Base-by-base conservation (phyloP, 2,329 filamentous ascomycete genomes). In the Coleophoma crateriformis region DNA sequence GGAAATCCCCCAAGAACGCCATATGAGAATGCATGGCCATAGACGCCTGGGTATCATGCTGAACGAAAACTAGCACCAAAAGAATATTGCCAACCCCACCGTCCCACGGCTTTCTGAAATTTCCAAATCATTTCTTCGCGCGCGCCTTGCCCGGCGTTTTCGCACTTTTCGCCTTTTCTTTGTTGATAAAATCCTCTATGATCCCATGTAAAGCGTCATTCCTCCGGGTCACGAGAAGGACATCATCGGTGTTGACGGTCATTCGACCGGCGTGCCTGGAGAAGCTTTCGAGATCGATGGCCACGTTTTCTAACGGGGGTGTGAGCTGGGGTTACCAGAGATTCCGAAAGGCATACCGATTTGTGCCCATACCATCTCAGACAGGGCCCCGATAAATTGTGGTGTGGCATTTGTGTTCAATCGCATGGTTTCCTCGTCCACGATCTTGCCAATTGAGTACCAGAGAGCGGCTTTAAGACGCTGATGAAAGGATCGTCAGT, bases 341-440 rank as follows among this genome's bases (percentile, higher is more conserved):
- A 3, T 19, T 19, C 19, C 19, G 19, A 19, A 3, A 19, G 19
- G 19, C 69, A 43, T 75, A 92, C 90, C 87, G 46, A 96, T 87
- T 58, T 95, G 90, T 1, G 84, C 79, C 83, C 88, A 96, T 7
- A 92, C 86, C 67, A 95, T 80, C 67, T 96, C 90, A 1, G 88
- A 94, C 63, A 95, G 68, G 0, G 87, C 81, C 8, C 86, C 90
- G 58, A 95, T 95, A 67, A 95, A 96, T 63, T 95, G 90, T 2
- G 89, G 89, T 22, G 92, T 96, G 7, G 91, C 89, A 67, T 95
- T 96, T 55, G 89, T 79, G 63, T 88, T 82, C 27, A 84, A 74
- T 50, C 78, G 75, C 32, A 90, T 71, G 15, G 84, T 85, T 64
- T 95, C 87, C 57, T 92, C 84, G 66, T 97, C 92, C 55, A 96